Evolutionary conservation across 78 protist species (phyloP).

Genomic region (Dictyostelium brefeldianum): DNA sequence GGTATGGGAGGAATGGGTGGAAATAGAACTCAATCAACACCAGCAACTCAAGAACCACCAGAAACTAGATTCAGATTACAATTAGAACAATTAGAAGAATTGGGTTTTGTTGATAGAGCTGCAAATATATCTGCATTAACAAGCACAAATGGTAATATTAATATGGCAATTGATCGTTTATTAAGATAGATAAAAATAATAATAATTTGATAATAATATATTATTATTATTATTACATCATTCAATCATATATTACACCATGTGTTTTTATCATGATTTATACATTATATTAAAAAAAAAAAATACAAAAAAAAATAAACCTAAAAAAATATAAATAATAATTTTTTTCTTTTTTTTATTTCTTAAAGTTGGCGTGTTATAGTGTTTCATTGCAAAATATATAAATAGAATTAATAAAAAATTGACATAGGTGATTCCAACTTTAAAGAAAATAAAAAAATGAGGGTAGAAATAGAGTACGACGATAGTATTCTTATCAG

Average conservation of each 20-base stretch:
- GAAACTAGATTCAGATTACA: constrained; percentile 69
- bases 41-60: constrained; percentile 72
- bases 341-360: too few relatives aligned
- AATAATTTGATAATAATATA: neutral
- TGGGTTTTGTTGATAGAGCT: constrained; percentile 90
- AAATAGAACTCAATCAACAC: neutral
- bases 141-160: constrained; percentile 77
- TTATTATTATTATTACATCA: too few relatives aligned
- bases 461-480: constrained; percentile 76
- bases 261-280: too few relatives aligned
- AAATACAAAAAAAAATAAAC: too few relatives aligned
- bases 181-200: constrained; percentile 27
- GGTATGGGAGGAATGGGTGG: constrained; percentile 53
- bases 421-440: too few relatives aligned
- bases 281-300: too few relatives aligned
- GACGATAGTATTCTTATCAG: constrained; percentile 18
- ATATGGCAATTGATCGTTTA: constrained; percentile 86
- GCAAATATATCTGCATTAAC: constrained; percentile 83
- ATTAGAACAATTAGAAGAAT: constrained; percentile 85
- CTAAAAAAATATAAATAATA: too few relatives aligned
- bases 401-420: too few relatives aligned
- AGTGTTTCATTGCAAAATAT: too few relatives aligned
- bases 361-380: too few relatives aligned
- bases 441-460: too few relatives aligned
- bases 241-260: too few relatives aligned